phyloP scores from a whole-genome alignment of 306 rosid species.

The Neltuma alba region DNA sequence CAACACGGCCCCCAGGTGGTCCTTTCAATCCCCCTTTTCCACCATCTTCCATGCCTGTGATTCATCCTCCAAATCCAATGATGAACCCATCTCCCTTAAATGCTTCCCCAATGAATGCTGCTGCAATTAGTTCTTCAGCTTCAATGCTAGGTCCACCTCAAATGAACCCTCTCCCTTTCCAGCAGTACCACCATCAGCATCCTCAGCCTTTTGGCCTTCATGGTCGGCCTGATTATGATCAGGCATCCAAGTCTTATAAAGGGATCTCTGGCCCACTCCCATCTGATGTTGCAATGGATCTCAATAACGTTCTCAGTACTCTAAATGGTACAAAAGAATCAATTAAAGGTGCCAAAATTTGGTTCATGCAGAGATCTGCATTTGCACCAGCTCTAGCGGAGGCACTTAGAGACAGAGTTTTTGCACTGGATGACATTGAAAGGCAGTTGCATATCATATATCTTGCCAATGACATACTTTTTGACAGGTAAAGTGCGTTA shows the following conservation, averaged over 20 bases:
- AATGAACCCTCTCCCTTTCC: constrained; percentile 66
- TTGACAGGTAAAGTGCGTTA: constrained; percentile 64
- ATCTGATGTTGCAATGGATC: constrained; percentile 82
- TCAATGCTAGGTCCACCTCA: constrained; percentile 61
- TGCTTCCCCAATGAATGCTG: constrained; percentile 63
- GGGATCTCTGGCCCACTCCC: constrained; percentile 94
- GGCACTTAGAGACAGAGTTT: constrained; percentile 87
- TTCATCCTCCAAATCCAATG: constrained; percentile 87
- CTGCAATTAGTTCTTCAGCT: constrained; percentile 56
- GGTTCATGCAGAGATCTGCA: constrained; percentile 98
- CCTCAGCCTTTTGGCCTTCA: constrained; percentile 71
- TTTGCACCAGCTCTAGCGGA: constrained; percentile 94
- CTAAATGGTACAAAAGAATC: constrained; percentile 94
- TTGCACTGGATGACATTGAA: constrained; percentile 76
- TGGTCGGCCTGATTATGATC: constrained; percentile 82
- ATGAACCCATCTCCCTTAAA: constrained; percentile 60
- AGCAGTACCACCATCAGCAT: constrained; percentile 72
- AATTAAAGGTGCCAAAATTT: constrained; percentile 86
- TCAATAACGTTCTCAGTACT: constrained; percentile 61
- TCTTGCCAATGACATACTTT: constrained; percentile 93
- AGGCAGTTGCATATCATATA: constrained; percentile 91
- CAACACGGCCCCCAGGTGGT: constrained; percentile 65
- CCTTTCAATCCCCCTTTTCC: constrained; percentile 74
- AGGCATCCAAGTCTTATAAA: constrained; percentile 69
- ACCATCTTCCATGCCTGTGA: constrained; percentile 61